Evolutionary conservation across 306 rosid species (phyloP).

Genomic region (Hippophae gyantsensis): DNA sequence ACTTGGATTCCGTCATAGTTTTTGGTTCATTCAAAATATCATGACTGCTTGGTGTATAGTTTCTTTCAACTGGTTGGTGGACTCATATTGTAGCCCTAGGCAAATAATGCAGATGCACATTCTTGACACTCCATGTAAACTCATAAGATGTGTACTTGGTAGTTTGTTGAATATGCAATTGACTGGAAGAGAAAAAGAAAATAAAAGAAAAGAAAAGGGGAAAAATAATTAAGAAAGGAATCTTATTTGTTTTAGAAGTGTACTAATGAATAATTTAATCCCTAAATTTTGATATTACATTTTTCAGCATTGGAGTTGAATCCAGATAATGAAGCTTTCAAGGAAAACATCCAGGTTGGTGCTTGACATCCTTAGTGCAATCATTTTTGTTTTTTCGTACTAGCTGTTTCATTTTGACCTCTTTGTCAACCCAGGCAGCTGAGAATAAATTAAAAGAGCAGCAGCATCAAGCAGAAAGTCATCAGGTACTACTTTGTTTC

Average conservation of each 20-base stretch:
- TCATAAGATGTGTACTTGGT: no score
- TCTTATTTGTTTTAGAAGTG: not conserved
- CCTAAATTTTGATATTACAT: slow-evolving; percentile 17
- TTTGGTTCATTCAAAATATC: no score
- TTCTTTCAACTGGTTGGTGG: no score
- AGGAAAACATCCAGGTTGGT: slow-evolving; percentile 76
- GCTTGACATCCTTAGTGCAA: slow-evolving; percentile 15
- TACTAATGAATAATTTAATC: slow-evolving; percentile 2
- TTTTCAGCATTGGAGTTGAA: slow-evolving; percentile 77
- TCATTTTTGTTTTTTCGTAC: slow-evolving; percentile 6
- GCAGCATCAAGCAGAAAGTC: slow-evolving; percentile 32
- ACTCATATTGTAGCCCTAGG: no score
- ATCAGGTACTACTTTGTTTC: slow-evolving; percentile 39
- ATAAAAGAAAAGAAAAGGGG: not conserved
- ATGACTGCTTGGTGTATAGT: no score
- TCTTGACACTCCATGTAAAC: not conserved
- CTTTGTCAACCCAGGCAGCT: slow-evolving; percentile 47
- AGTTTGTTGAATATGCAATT: not conserved
- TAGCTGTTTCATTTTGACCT: slow-evolving; percentile 8
- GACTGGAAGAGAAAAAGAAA: not conserved
- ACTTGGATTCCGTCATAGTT: no score
- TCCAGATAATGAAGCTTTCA: slow-evolving; percentile 71
- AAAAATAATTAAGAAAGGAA: not conserved
- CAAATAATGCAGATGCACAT: no score
- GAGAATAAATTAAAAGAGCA: slow-evolving; percentile 47